Conservation (phyloP, 2,329 filamentous ascomycete species). For the Cytospora chrysosperma region DNA sequence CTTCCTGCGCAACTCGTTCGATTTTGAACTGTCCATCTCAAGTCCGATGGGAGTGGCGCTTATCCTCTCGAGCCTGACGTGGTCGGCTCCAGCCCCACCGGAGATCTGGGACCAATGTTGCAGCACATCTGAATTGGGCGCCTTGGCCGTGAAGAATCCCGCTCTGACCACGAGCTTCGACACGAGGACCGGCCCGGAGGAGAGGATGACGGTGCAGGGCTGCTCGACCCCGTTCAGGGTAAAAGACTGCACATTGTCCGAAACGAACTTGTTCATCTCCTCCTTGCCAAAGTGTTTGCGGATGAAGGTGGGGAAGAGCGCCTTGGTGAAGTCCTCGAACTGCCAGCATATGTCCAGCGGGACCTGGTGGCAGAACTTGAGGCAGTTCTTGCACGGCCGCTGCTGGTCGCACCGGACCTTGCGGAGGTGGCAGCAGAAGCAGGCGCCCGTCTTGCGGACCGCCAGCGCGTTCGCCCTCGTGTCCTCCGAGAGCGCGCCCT, state of each 20-base stretch:
- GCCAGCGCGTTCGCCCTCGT: constrained; percentile 55
- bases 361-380: constrained; percentile 48
- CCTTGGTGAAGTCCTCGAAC: constrained; percentile 53
- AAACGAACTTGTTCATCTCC: constrained; percentile 47
- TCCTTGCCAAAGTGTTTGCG: constrained; percentile 51
- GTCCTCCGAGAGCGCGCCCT: constrained; percentile 54
- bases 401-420: constrained; percentile 59
- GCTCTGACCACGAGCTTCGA: constrained; percentile 48
- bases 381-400: constrained; percentile 57
- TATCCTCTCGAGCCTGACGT: constrained; percentile 41
- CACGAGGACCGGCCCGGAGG: constrained; percentile 45
- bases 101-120: constrained; percentile 49
- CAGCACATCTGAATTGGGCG: constrained; percentile 41
- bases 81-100: neutral
- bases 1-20: constrained; percentile 46
- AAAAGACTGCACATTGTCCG: constrained; percentile 49
- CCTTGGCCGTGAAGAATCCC: constrained; percentile 52
- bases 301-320: constrained; percentile 54
- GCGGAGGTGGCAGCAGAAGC: constrained; percentile 59
- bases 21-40: constrained; percentile 40
- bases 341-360: constrained; percentile 60
- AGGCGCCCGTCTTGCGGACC: constrained; percentile 54
- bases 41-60: constrained; percentile 51
- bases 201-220: constrained; percentile 45
- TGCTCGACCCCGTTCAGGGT: constrained; percentile 41